Percentiles rank a stretch among this genome's conserved stretches.
Conservation (phyloP, 225 moss, liverwort and hornwort genomes). For the Physcomitrium patens region DNA sequence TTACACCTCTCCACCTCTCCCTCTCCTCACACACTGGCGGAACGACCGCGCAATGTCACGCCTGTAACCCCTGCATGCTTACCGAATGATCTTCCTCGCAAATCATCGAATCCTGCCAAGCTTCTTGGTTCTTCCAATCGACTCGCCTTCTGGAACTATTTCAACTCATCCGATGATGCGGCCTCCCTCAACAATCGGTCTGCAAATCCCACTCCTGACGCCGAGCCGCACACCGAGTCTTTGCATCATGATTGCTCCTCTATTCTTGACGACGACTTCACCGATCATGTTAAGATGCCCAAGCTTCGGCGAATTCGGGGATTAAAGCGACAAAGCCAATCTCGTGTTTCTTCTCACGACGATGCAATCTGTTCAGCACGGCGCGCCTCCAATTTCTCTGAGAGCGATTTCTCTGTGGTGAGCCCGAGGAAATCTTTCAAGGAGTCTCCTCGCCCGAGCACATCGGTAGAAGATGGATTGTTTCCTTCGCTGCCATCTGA, state of each 20-base stretch:
- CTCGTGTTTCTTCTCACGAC: conserved; percentile 25
- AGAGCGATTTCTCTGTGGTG: conserved; percentile 21
- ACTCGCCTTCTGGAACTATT: conserved; percentile 51
- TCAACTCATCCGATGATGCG: conserved; percentile 33
- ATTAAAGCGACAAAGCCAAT: conserved; percentile 32
- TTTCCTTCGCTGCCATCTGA: conserved; percentile 47
- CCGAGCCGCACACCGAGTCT: conserved; percentile 14
- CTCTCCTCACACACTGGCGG: conserved; percentile 45
- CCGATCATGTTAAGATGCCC: conserved; percentile 26
- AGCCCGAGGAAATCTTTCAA: conserved; percentile 17
- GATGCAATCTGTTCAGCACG: not conserved
- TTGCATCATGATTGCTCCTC: conserved; percentile 27
- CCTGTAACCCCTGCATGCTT: conserved; percentile 62
- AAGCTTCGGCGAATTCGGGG: conserved; percentile 43
- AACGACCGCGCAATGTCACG: conserved; percentile 51
- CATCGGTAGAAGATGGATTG: not conserved
- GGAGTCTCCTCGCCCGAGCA: conserved; percentile 28
- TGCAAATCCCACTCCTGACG: conserved; percentile 41
- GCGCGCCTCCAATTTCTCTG: conserved; percentile 13
- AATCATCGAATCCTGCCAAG: conserved; percentile 32
- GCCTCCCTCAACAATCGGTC: conserved; percentile 32
- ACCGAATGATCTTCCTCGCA: conserved; percentile 41
- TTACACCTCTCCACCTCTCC: conserved; percentile 13
- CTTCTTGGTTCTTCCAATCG: conserved; percentile 53
- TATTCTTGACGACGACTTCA: conserved; percentile 43